Conservation (phyloP, 768 basidiomycete species). For the Dendrothele bispora region DNA sequence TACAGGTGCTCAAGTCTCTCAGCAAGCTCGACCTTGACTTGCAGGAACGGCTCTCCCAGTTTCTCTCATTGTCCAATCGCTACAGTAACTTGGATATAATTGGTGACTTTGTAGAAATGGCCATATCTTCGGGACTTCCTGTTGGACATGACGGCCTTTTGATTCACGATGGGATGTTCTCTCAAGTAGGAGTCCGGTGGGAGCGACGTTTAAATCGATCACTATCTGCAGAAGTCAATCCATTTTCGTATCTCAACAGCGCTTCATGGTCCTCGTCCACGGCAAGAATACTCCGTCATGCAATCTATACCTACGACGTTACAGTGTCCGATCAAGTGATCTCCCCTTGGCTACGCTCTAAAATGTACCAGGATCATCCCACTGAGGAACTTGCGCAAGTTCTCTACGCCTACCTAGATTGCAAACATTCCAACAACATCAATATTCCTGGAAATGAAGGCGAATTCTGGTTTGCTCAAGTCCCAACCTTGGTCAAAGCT, state of each 20-base stretch:
- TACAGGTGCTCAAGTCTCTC: no score
- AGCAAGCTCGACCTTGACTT: no score
- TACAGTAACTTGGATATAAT: no score
- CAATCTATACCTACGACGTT: slow-evolving; percentile 42
- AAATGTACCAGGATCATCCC: slow-evolving; percentile 10
- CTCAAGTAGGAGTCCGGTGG: no score
- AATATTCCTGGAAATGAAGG: slow-evolving; percentile 12
- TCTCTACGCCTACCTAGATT: slow-evolving; percentile 50
- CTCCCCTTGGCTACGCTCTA: neutral
- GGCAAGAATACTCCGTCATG: slow-evolving; percentile 37
- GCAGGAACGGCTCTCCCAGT: no score
- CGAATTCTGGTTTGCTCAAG: slow-evolving; percentile 28
- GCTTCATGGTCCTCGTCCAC: slow-evolving; percentile 44
- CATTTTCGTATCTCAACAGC: slow-evolving; percentile 38
- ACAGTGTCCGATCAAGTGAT: slow-evolving; percentile 22
- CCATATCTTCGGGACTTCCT: no score
- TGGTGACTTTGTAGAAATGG: no score
- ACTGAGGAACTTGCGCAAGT: slow-evolving; percentile 34
- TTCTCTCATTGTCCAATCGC: no score
- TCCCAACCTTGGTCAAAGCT: slow-evolving; percentile 23
- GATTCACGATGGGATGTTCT: slow-evolving; percentile 29
- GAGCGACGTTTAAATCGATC: neutral
- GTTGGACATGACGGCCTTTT: no score
- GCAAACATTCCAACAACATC: slow-evolving; percentile 15
- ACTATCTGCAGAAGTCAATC: slow-evolving; percentile 21